Evolutionary conservation across 768 basidiomycete species (phyloP).

Genomic region (Hydnum rufescens): DNA sequence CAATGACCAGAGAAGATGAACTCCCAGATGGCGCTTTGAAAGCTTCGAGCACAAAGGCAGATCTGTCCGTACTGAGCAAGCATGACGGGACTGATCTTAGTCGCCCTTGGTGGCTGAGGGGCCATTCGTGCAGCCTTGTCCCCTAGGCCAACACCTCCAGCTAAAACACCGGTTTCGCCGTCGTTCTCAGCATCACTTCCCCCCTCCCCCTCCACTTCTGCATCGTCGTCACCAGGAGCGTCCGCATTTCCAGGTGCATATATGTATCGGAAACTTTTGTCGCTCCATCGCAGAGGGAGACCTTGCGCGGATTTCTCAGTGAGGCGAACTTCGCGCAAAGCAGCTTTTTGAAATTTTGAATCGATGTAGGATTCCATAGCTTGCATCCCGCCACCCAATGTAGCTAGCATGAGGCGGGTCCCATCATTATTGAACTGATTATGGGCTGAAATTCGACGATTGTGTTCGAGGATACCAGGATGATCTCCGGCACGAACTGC

Average conservation of each 20-base stretch:
- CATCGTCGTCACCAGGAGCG: slow-evolving; percentile 8
- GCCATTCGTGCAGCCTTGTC: slow-evolving; percentile 5
- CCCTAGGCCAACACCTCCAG: no score
- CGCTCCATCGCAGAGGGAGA: background rate
- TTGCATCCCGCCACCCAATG: slow-evolving; percentile 47
- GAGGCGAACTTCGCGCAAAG: slow-evolving; percentile 60
- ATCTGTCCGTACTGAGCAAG: slow-evolving; percentile 66
- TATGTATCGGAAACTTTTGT: slow-evolving; percentile 26
- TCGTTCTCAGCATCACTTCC: slow-evolving; percentile 22
- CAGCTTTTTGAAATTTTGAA: slow-evolving; percentile 62
- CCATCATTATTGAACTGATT: slow-evolving; percentile 83
- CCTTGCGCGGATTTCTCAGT: slow-evolving; percentile 45
- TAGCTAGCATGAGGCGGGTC: slow-evolving; percentile 51
- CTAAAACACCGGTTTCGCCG: slow-evolving; percentile 21
- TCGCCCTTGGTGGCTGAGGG: slow-evolving; percentile 19
- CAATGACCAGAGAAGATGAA: slow-evolving; percentile 6
- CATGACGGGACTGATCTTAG: slow-evolving; percentile 48
- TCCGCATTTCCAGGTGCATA: slow-evolving; percentile 19
- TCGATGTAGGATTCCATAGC: slow-evolving; percentile 61
- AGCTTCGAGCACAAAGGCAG: slow-evolving; percentile 67
- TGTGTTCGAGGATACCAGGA: slow-evolving; percentile 46
- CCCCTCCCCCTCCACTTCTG: slow-evolving; percentile 13
- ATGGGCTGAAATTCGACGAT: slow-evolving; percentile 48
- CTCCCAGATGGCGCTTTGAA: slow-evolving; percentile 81
- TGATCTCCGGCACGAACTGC: slow-evolving; percentile 39